A percentile compares a stretch with the other conserved stretches of the same genome.
Conservation (phyloP, 306 rosid genomes). For the Cicer pinnatifidum region DNA sequence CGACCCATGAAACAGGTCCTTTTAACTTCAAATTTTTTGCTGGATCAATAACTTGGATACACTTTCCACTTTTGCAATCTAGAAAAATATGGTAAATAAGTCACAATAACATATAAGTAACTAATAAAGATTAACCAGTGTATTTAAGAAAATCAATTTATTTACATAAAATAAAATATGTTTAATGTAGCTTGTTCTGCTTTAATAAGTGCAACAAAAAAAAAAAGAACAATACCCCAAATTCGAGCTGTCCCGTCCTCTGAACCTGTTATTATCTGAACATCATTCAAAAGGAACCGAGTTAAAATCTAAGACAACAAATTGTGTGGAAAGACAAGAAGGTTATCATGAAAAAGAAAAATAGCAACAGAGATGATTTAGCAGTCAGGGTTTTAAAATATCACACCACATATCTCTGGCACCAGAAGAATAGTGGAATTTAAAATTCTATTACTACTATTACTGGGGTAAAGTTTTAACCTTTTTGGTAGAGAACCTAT, state of each 20-base stretch:
- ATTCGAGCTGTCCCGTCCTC: conserved; percentile 90
- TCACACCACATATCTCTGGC: background rate
- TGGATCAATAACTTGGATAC: conserved; percentile 68
- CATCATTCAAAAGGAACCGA: conserved; percentile 39
- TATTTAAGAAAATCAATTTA: conserved; percentile 9
- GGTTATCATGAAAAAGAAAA: conserved; percentile 16
- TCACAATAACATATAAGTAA: conserved; percentile 33
- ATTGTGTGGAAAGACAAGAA: conserved; percentile 9
- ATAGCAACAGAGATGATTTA: conserved; percentile 22
- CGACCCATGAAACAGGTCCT: conserved; percentile 66
- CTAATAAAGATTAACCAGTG: conserved; percentile 27
- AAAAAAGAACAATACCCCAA: conserved; percentile 71
- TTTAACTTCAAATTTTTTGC: conserved; percentile 59
- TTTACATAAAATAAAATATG: conserved; percentile 7
- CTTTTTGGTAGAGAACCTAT: conserved; percentile 16
- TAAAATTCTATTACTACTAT: conserved; percentile 3
- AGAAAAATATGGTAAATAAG: conserved; percentile 46
- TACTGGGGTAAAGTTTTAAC: conserved; percentile 9
- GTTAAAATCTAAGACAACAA: conserved; percentile 42
- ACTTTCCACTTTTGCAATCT: conserved; percentile 93
- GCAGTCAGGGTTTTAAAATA: conserved; percentile 20
- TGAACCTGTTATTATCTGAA: conserved; percentile 90
- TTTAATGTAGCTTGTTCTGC: conserved; percentile 10
- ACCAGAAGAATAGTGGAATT: conserved; percentile 17
- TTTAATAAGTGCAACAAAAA: conserved; percentile 27